Conservation (phyloP, 768 basidiomycete genomes). For the Tephrocybe sp. region DNA sequence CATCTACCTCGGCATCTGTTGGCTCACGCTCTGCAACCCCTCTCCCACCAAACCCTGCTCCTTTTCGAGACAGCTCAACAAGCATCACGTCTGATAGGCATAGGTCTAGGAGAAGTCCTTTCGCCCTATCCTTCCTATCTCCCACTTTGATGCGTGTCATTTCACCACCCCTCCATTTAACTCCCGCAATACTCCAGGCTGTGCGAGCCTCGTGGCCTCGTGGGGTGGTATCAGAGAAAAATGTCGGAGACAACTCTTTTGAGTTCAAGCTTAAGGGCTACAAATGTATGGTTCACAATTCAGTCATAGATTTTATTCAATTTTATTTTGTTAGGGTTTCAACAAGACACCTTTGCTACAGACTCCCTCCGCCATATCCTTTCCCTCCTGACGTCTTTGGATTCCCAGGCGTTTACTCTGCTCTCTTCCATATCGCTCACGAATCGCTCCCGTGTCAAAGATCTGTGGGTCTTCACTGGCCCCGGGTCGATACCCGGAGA, state of each 20-base stretch:
- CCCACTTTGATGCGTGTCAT: conserved; percentile 71
- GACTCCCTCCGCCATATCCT: conserved; percentile 77
- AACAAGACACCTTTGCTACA: conserved; percentile 71
- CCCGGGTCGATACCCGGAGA: conserved; percentile 35
- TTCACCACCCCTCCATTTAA: conserved; percentile 71
- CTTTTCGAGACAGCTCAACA: conserved; percentile 37
- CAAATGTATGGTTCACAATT: conserved; percentile 49
- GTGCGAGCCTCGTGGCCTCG: conserved; percentile 79
- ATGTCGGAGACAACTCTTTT: conserved; percentile 66
- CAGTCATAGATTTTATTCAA: neutral
- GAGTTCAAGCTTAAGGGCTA: conserved; percentile 85
- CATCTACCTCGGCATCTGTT: conserved; percentile 27
- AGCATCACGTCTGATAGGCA: conserved; percentile 37
- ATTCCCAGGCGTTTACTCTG: conserved; percentile 66
- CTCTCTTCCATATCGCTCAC: conserved; percentile 71
- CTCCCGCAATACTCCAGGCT: conserved; percentile 80
- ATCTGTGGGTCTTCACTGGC: conserved; percentile 77
- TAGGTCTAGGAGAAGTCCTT: conserved; percentile 44
- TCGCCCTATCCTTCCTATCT: conserved; percentile 74
- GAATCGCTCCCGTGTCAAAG: conserved; percentile 71
- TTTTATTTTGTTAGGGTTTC: conserved; percentile 55
- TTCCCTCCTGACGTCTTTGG: conserved; percentile 63
- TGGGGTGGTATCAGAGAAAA: conserved; percentile 77
- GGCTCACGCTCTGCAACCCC: conserved; percentile 32
- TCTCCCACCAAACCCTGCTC: conserved; percentile 33